A percentile compares a stretch with the other conserved stretches of the same genome.
Evolutionary conservation across 306 rosid species (phyloP).

Genomic region (Dicorynia guianensis): DNA sequence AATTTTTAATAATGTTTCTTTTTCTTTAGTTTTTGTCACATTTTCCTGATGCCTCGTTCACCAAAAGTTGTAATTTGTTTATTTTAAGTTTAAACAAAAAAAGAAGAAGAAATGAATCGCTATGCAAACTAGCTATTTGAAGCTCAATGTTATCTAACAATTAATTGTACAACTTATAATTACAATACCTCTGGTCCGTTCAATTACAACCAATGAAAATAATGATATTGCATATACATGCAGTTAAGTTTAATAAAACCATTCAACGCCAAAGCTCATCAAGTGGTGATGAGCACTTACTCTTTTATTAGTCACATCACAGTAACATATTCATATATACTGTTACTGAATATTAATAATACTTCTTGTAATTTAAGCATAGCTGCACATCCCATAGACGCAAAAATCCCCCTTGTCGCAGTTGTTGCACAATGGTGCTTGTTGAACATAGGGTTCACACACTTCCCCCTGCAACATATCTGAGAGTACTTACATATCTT

Average conservation of each 20-base stretch:
- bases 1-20: too few species aligned
- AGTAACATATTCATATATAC: background rate
- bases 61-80: too few species aligned
- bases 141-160: too few species aligned
- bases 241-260: background rate
- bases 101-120: too few species aligned
- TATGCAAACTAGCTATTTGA: too few species aligned
- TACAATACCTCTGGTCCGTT: background rate
- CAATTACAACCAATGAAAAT: slow-evolving; percentile 22
- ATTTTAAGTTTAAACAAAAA: too few species aligned
- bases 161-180: background rate
- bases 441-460: slow-evolving; percentile 58
- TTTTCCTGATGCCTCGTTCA: too few species aligned
- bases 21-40: too few species aligned
- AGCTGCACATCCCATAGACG: slow-evolving; percentile 70
- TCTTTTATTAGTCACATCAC: slow-evolving; percentile 2
- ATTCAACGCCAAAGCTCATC: slow-evolving; percentile 17
- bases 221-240: background rate
- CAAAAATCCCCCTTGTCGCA: slow-evolving; percentile 59
- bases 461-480: slow-evolving; percentile 66
- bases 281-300: slow-evolving; percentile 12
- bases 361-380: slow-evolving; percentile 43
- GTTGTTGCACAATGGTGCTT: slow-evolving; percentile 58
- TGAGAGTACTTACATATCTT: slow-evolving; percentile 65
- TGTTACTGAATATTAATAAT: background rate